Percentiles rank a stretch among this genome's conserved stretches.
Evolutionary conservation across 2,329 filamentous ascomycete species (phyloP).

Genomic region (Coniochaeta ligniaria): DNA sequence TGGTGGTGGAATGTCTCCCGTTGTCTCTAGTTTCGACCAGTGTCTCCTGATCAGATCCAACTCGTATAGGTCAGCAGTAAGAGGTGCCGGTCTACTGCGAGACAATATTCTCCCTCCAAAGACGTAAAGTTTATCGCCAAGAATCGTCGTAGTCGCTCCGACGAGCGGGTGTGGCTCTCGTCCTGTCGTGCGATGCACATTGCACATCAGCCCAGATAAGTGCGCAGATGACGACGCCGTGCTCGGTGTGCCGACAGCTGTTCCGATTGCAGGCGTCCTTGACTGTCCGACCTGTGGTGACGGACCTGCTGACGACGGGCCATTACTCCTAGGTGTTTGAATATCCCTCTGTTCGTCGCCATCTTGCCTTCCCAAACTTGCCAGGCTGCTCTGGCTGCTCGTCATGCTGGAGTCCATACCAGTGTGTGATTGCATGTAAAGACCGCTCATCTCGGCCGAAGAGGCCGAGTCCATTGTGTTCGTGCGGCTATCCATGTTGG

Average conservation of each 20-base stretch:
- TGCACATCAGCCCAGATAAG: conserved; percentile 61
- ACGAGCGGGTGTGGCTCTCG: conserved; percentile 86
- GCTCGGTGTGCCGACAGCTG: conserved; percentile 34
- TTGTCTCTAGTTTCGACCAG: conserved; percentile 84
- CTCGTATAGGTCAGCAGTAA: conserved; percentile 90
- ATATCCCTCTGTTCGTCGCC: conserved; percentile 40
- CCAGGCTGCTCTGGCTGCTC: conserved; percentile 39
- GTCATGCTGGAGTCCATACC: conserved; percentile 31
- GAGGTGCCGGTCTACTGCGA: conserved; percentile 65
- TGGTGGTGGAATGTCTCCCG: conserved; percentile 80
- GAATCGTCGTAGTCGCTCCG: conserved; percentile 87
- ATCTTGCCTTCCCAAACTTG: conserved; percentile 34
- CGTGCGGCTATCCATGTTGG: conserved; percentile 31
- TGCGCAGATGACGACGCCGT: conserved; percentile 45
- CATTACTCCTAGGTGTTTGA: conserved; percentile 44
- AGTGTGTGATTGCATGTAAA: conserved; percentile 15
- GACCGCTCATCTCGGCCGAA: conserved; percentile 14
- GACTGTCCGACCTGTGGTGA: conserved; percentile 44
- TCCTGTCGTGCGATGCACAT: conserved; percentile 79
- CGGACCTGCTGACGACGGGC: conserved; percentile 46
- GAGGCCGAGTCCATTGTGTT: conserved; percentile 42
- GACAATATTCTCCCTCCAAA: conserved; percentile 90
- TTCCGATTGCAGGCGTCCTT: conserved; percentile 25
- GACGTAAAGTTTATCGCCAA: conserved; percentile 94
- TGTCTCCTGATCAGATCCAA: conserved; percentile 84